Base-by-base conservation (phyloP, 176 grass and related monocot genomes). In the Avena insularis region DNA sequence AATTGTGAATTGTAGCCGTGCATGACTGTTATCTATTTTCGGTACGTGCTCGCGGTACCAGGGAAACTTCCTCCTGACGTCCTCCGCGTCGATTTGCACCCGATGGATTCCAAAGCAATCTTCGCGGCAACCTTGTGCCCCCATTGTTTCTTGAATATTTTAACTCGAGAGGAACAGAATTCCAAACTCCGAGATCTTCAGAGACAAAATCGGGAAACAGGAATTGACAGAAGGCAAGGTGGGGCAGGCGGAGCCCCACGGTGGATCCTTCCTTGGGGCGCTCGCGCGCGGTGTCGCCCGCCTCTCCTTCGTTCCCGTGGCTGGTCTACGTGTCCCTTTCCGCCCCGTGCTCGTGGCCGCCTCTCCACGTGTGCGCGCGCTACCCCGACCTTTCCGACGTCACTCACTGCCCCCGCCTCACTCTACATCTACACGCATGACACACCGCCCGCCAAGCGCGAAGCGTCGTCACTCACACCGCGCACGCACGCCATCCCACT, bases 171-270 rank as follows among this genome's bases (percentile, higher is more conserved):
- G 27, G 8, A 65, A 15, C 49, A 51, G 71, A 43, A 78, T 76
- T 77, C 83, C 83, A 51, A 75, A 15, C 70, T 82, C 79, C 61
- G 43, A 82, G 83, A 82, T 20, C 40, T 20, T 35, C 0, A 29
- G 58, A 9, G 60, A 38, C 79, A 82, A 79, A 80, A 81, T 85
- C 77, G 80, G 89, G 56, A 87, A 87, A 84, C 85, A 91, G 66
- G 75, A 87, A 87, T 91, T 87, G 89, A 87, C 80, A 87, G 89
- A 82, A 90, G 88, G 77, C 79, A 14, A 79, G 89, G 72, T 65
- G 75, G 74, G 61, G 56, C 54, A 19, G 33, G 68, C 49, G 33
- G 60, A 75, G 53, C 35, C 62, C 75, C 84, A 65, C 46, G 47
- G 47, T 27, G 83, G 49, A 25, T 81, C 66, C 61, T 53, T 81